phyloP scores from a whole-genome alignment of 176 grass and related monocot genomes.

The Elymus sibiricus region DNA sequence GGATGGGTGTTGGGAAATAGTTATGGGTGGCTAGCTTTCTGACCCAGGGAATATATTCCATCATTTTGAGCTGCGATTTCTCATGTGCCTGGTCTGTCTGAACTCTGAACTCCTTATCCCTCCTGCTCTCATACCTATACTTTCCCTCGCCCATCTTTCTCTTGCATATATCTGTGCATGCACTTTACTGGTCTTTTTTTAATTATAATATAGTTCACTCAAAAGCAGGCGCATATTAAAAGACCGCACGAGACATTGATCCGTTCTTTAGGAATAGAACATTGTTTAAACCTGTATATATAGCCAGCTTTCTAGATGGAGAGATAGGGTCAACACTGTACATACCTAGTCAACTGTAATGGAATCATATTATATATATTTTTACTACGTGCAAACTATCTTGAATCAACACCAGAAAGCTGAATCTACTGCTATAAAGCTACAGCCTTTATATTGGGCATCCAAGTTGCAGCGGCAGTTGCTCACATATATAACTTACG shows the following conservation, averaged over 20 bases:
- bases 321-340: constrained; percentile 15
- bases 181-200: constrained; percentile 36
- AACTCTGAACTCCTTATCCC: constrained; percentile 37
- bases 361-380: neutral
- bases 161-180: constrained; percentile 7
- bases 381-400: neutral
- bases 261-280: neutral
- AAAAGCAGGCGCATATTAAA: constrained; percentile 23
- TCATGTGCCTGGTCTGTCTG: constrained; percentile 49
- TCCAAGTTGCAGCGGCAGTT: constrained; percentile 20
- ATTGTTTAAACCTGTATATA: constrained; percentile 13
- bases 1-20: constrained; percentile 9
- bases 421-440: constrained; percentile 3
- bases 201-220: constrained; percentile 10
- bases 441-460: constrained; percentile 8
- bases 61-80: constrained; percentile 40
- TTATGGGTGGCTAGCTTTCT: constrained; percentile 16
- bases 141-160: constrained; percentile 25
- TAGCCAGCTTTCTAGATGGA: constrained; percentile 12
- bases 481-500: neutral
- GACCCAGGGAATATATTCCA: neutral
- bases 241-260: neutral
- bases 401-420: neutral
- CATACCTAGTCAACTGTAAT: constrained; percentile 2
- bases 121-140: constrained; percentile 43